Base-by-base conservation (phyloP, 2,329 filamentous ascomycete species). In the Coniochaeta ligniaria region DNA sequence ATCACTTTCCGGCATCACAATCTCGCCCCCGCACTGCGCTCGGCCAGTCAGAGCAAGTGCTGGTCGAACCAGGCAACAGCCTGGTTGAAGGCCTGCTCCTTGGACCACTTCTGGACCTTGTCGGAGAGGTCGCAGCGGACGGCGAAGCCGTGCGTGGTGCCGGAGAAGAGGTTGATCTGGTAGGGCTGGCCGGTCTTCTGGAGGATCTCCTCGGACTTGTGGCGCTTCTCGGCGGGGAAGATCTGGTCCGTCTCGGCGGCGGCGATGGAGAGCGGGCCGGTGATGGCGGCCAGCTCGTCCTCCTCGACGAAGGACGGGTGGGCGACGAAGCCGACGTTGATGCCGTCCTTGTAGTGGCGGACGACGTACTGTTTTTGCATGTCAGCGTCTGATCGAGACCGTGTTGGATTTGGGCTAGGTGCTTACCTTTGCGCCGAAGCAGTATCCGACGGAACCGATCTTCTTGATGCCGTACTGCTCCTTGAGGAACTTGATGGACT, bases 71-170 rank as follows among this genome's bases (percentile, higher is more conserved):
- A 96, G 59, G 78, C 72, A 58, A 92, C 79, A 38, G 90, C 90
- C 79, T 95, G 91, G 64, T 80, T 69, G 71, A 95, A 95, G 6
- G 91, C 91, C 75, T 89, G 85, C 75, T 96, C 90, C 81, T 91
- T 93, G 41, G 89, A 87, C 67, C 83, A 94, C 72, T 82, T 85
- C 69, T 83, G 73, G 54, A 77, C 64, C 71, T 80, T 81, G 64
- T 86, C 80, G 63, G 68, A 80, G 35, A 81, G 62, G 70, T 95
- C 89, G 31, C 79, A 80, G 60, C 90, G 83, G 2, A 92, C 86
- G 9, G 86, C 80, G 68, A 95, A 96, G 0, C 91, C 91, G 72
- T 96, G 91, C 60, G 75, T 74, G 33, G 91, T 85, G 60, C 85
- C 84, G 2, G 84, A 85, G 78, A 84, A 95, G 9, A 96, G 78